These are phyloP conservation scores for Karstenula rhodostoma DNA, from an alignment of 2,329 filamentous ascomycete species.

Conservation along the genomic window DNA sequence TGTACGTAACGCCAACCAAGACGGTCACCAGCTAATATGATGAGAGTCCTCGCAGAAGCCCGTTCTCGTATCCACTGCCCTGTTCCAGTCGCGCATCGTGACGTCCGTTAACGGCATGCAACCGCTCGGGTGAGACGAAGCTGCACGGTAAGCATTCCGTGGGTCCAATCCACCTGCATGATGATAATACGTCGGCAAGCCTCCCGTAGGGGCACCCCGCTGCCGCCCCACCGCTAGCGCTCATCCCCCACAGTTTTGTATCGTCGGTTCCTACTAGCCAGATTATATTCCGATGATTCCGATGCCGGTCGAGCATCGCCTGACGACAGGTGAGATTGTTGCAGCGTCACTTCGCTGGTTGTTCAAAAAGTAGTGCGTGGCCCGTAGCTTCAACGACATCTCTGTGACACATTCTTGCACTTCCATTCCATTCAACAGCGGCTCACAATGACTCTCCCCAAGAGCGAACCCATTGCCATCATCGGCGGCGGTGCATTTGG, in stretches of 20 bases:
- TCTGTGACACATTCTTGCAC: not conserved
- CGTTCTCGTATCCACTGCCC: not conserved
- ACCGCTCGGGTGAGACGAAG: not conserved
- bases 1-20: not conserved
- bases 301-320: constrained; percentile 4
- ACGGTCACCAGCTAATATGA: not conserved
- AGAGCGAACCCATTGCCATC: constrained; percentile 35
- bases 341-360: not conserved
- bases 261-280: not conserved
- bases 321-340: not conserved
- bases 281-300: constrained; percentile 11
- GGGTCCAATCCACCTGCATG: not conserved
- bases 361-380: not conserved
- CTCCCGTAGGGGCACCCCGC: not conserved
- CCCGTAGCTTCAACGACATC: not conserved
- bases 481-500: constrained; percentile 44
- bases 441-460: constrained; percentile 30
- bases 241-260: not conserved
- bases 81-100: not conserved
- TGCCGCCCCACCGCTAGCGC: constrained; percentile 13
- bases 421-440: not conserved
- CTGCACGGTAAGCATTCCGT: constrained; percentile 2
- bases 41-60: not conserved
- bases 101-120: not conserved
- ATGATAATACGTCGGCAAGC: not conserved